Percentiles rank a stretch among this genome's conserved stretches.
Evolutionary conservation across 176 grass and related monocot species (phyloP).

Genomic region (Oryza glaberrima): DNA sequence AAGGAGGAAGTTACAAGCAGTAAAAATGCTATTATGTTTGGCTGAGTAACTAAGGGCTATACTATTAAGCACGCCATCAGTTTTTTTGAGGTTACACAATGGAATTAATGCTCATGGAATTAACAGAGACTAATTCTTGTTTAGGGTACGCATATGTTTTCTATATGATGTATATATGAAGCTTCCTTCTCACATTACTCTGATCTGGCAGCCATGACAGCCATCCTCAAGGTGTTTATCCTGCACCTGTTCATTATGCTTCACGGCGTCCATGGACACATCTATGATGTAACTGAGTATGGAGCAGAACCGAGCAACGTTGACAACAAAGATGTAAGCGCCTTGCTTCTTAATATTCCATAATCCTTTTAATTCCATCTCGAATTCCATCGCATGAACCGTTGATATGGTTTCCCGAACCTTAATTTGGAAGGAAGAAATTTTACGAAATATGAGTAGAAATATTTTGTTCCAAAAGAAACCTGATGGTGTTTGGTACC

Average conservation of each 20-base stretch:
- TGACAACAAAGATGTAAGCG: slow-evolving; percentile 47
- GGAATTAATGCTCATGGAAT: not conserved
- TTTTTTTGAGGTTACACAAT: slow-evolving; percentile 15
- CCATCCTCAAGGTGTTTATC: not conserved
- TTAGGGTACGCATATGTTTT: not conserved
- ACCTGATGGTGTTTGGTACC: too few species aligned
- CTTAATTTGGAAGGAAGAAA: too few species aligned
- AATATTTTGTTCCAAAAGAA: too few species aligned
- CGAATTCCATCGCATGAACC: too few species aligned
- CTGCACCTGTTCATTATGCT: not conserved
- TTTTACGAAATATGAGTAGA: too few species aligned
- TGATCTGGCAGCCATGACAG: not conserved
- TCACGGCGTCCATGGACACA: not conserved
- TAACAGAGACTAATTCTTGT: not conserved
- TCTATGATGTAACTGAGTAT: slow-evolving; percentile 41
- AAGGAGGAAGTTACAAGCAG: not conserved
- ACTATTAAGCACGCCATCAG: not conserved
- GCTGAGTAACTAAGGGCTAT: not conserved
- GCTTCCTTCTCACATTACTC: not conserved
- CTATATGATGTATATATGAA: slow-evolving; percentile 8
- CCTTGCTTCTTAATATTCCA: not conserved
- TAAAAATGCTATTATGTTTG: not conserved
- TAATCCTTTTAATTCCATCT: not conserved
- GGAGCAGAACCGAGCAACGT: slow-evolving; percentile 37
- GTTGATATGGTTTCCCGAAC: too few species aligned